Conservation (phyloP, 495 filamentous ascomycete species). For the Hypoxylon intermedium region DNA sequence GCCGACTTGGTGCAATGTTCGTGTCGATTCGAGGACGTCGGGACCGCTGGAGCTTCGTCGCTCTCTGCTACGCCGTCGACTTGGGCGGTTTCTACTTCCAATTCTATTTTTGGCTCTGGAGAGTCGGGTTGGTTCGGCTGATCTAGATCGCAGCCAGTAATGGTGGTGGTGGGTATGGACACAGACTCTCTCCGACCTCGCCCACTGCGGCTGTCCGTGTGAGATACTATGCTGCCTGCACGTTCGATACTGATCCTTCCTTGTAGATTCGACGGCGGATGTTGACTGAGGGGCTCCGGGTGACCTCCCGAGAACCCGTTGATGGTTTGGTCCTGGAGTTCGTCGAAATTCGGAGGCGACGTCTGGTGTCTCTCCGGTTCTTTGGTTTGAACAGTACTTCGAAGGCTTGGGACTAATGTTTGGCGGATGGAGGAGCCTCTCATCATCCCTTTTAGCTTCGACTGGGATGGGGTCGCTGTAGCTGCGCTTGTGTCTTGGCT, state of each 20-base stretch:
- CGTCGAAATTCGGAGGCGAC: conserved; percentile 35
- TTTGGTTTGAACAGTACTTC: conserved; percentile 20
- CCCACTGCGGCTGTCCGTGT: conserved; percentile 9
- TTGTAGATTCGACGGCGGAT: conserved; percentile 6
- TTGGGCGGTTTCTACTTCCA: conserved; percentile 1
- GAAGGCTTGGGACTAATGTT: conserved; percentile 28
- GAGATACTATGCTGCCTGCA: neutral
- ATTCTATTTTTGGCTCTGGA: conserved; percentile 1
- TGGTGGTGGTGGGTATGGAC: conserved; percentile 64
- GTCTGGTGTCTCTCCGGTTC: conserved; percentile 25
- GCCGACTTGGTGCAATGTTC: conserved; percentile 24
- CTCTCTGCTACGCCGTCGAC: conserved; percentile 8
- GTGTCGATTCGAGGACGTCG: conserved; percentile 13
- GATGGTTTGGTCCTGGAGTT: conserved; percentile 30
- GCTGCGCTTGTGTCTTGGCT: conserved; percentile 19
- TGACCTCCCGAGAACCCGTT: conserved; percentile 17
- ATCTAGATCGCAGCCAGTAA: conserved; percentile 57
- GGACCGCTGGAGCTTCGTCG: conserved; percentile 7
- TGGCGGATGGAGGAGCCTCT: conserved; percentile 34
- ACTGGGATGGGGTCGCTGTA: conserved; percentile 46
- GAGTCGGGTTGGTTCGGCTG: conserved; percentile 30
- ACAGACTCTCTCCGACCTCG: conserved; percentile 45
- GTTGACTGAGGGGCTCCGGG: conserved; percentile 11
- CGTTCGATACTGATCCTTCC: conserved; percentile 21
- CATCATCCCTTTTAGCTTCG: conserved; percentile 40